Percentiles rank a stretch among this genome's conserved stretches.
Conservation (phyloP, 345 rosid species). For the Boechera retrofracta region DNA sequence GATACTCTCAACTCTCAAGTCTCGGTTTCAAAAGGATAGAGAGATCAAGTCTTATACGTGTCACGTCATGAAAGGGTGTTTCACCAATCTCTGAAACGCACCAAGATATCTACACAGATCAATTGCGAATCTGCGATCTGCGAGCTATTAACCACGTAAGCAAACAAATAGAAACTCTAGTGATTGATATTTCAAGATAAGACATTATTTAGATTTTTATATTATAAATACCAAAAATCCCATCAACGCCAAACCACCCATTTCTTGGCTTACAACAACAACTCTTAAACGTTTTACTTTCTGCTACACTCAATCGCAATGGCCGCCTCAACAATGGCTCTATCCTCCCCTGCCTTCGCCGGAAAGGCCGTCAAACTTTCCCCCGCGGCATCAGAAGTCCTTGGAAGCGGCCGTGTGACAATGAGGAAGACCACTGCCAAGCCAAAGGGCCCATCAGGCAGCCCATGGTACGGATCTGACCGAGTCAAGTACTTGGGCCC, state of each 20-base stretch:
- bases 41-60: conserved; percentile 25
- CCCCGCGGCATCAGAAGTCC: conserved; percentile 50
- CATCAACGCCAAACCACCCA: conserved; percentile 37
- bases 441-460: conserved; percentile 52
- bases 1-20: background rate
- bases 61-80: conserved; percentile 28
- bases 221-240: conserved; percentile 17
- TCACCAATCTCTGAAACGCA: background rate
- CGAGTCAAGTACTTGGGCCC: conserved; percentile 83
- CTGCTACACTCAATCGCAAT: conserved; percentile 37
- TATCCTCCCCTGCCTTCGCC: conserved; percentile 66
- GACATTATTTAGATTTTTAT: background rate
- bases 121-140: conserved; percentile 2
- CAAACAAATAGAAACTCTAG: conserved; percentile 33
- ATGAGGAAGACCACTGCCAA: conserved; percentile 55
- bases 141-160: conserved; percentile 30
- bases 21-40: conserved; percentile 34
- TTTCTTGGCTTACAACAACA: conserved; percentile 34
- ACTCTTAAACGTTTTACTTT: conserved; percentile 34
- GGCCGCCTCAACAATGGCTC: conserved; percentile 74
- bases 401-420: conserved; percentile 60
- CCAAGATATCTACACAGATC: conserved; percentile 29
- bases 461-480: conserved; percentile 79
- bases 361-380: conserved; percentile 60
- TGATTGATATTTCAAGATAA: conserved; percentile 36